Conservation (phyloP, 345 rosid species). For the Salix arbutifolia region DNA sequence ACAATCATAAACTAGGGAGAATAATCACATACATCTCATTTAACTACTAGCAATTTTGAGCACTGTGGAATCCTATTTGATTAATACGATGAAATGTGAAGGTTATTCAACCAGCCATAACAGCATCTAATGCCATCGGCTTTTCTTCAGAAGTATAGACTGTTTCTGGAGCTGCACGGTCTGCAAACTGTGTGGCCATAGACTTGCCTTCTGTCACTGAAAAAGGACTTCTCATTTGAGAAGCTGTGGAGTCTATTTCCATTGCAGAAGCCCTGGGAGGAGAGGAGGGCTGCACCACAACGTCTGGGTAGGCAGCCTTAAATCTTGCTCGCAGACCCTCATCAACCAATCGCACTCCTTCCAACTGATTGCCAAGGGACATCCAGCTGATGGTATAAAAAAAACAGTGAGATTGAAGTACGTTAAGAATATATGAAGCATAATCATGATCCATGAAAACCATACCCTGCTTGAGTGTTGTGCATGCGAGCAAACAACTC, state of each 20-base stretch:
- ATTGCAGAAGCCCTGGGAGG: conserved; percentile 77
- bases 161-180: conserved; percentile 29
- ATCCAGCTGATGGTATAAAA: conserved; percentile 60
- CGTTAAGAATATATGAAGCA: background rate
- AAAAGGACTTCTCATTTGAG: conserved; percentile 50
- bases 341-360: conserved; percentile 78
- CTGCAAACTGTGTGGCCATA: conserved; percentile 23
- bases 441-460: background rate
- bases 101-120: conserved; percentile 28
- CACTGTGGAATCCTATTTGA: too few species aligned
- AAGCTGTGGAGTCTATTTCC: conserved; percentile 54
- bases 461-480: conserved; percentile 94
- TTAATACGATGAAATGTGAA: background rate
- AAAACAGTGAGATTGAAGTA: background rate
- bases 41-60: too few species aligned
- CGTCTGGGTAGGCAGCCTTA: conserved; percentile 88
- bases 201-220: conserved; percentile 36
- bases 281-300: conserved; percentile 78
- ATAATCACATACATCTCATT: background rate
- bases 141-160: conserved; percentile 39
- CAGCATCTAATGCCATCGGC: conserved; percentile 43
- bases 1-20: background rate
- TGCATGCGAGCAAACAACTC: conserved; percentile 98
- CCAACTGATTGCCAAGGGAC: conserved; percentile 90
- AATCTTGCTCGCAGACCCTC: conserved; percentile 92